Conservation (phyloP, 176 grass and related monocot genomes). For the Avena eriantha region DNA sequence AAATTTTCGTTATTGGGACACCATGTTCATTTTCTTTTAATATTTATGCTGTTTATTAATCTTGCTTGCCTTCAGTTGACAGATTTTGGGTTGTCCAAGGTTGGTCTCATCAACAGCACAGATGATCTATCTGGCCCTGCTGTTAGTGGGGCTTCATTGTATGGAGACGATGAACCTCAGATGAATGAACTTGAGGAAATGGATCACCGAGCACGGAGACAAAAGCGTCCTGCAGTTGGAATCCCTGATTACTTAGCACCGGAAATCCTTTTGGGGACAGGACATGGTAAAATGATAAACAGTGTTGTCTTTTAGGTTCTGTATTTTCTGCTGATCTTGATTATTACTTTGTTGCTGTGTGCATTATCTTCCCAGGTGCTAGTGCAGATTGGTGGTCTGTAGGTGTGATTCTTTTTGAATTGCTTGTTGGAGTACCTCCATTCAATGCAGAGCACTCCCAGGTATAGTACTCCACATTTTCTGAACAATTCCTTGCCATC, state of each 20-base stretch:
- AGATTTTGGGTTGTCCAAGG: constrained; percentile 99
- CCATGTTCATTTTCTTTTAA: constrained; percentile 21
- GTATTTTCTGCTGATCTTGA: constrained; percentile 13
- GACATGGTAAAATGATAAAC: constrained; percentile 74
- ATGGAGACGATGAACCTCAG: constrained; percentile 92
- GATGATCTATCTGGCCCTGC: constrained; percentile 95
- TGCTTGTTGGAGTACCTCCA: constrained; percentile 99
- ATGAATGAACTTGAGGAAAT: constrained; percentile 73
- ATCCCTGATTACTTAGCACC: constrained; percentile 99
- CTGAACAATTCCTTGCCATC: constrained; percentile 28
- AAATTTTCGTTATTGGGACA: constrained; percentile 9
- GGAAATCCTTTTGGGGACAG: constrained; percentile 98
- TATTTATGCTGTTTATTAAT: constrained; percentile 43
- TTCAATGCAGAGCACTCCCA: constrained; percentile 99
- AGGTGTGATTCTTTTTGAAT: constrained; percentile 97
- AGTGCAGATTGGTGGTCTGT: constrained; percentile 99
- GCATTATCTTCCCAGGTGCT: constrained; percentile 66
- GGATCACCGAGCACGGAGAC: constrained; percentile 75
- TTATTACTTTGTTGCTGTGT: constrained; percentile 22
- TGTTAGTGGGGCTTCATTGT: constrained; percentile 85
- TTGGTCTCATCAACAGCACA: constrained; percentile 99
- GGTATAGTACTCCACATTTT: constrained; percentile 52
- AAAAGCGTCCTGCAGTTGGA: constrained; percentile 97
- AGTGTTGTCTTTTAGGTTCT: neutral
- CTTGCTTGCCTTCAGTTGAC: constrained; percentile 83